phyloP scores from a whole-genome alignment of 78 protist genomes.

The Dictyostelium brefeldianum region DNA sequence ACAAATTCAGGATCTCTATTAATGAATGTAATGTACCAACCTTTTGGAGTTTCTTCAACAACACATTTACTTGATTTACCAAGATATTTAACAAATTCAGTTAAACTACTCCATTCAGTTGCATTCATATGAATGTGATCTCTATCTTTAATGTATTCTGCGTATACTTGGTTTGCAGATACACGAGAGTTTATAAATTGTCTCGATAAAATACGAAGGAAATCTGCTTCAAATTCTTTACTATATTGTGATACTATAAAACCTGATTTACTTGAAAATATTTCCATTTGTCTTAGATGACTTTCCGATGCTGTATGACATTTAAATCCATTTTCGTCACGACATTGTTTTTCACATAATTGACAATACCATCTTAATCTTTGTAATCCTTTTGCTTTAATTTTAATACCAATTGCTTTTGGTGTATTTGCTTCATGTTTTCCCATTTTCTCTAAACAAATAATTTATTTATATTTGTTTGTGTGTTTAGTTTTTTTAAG shows the following conservation, averaged over 20 bases:
- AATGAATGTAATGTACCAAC: constrained; percentile 90
- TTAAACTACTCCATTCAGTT: constrained; percentile 88
- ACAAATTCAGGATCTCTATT: constrained; percentile 85
- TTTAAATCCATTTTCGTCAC: constrained; percentile 97
- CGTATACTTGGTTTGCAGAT: constrained; percentile 90
- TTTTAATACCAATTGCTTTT: constrained; percentile 71
- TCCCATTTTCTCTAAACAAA: not conserved
- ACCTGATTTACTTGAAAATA: constrained; percentile 85
- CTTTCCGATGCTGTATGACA: constrained; percentile 93
- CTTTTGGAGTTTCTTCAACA: constrained; percentile 94
- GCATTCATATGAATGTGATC: constrained; percentile 93
- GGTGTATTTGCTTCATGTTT: constrained; percentile 76
- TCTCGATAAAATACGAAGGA: constrained; percentile 81
- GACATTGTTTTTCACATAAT: constrained; percentile 97
- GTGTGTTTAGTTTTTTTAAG: not conserved
- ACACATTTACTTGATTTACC: constrained; percentile 87
- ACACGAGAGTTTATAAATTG: constrained; percentile 82
- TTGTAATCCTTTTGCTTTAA: constrained; percentile 93
- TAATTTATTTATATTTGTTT: not conserved
- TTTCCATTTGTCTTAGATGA: constrained; percentile 92
- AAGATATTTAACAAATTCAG: constrained; percentile 90
- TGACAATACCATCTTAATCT: constrained; percentile 97
- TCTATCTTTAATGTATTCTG: constrained; percentile 88
- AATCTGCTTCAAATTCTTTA: constrained; percentile 88
- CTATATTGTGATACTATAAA: constrained; percentile 85